Percentiles rank a stretch among this genome's conserved stretches.
These are phyloP conservation scores for Serendipita sp. DNA, from an alignment of 768 basidiomycete genomes.

Conservation along the genomic window DNA sequence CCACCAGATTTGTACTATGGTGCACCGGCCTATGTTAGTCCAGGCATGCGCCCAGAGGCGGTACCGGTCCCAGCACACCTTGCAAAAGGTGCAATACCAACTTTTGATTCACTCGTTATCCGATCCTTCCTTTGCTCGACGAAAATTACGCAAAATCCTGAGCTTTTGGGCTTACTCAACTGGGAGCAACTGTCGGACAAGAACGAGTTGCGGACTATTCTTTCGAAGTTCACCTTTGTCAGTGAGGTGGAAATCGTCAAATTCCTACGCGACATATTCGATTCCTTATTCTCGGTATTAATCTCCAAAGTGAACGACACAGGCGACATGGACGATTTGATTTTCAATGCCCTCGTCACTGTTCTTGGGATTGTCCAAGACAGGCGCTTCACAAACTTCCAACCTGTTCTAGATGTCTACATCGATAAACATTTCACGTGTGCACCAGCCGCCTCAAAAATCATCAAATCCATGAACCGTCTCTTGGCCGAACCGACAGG, in stretches of 20 bases:
- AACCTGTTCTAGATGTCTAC: slow-evolving; percentile 83
- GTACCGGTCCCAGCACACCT: slow-evolving; percentile 42
- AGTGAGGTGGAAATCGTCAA: slow-evolving; percentile 92
- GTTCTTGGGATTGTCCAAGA: slow-evolving; percentile 88
- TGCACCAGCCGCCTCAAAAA: slow-evolving; percentile 63
- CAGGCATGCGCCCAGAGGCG: slow-evolving; percentile 46
- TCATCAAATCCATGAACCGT: slow-evolving; percentile 76
- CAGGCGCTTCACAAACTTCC: slow-evolving; percentile 88
- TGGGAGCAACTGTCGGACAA: slow-evolving; percentile 61
- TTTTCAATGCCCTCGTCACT: slow-evolving; percentile 81
- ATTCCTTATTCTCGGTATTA: slow-evolving; percentile 81
- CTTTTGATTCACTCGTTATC: slow-evolving; percentile 64
- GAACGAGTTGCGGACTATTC: slow-evolving; percentile 49
- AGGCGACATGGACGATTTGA: slow-evolving; percentile 67
- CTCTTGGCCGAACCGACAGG: slow-evolving; percentile 60
- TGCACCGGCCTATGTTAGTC: slow-evolving; percentile 42
- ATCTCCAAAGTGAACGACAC: slow-evolving; percentile 54
- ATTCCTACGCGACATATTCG: slow-evolving; percentile 80
- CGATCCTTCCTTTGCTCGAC: slow-evolving; percentile 89
- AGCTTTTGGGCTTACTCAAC: slow-evolving; percentile 59
- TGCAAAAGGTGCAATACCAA: slow-evolving; percentile 45
- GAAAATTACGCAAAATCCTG: slow-evolving; percentile 76
- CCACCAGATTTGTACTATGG: slow-evolving; percentile 55
- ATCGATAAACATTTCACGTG: slow-evolving; percentile 80
- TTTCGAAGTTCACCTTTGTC: slow-evolving; percentile 79